These are phyloP conservation scores for Tylopilus sp. DNA, from an alignment of 1,284 basidiomycete species.

Conservation along the genomic window DNA sequence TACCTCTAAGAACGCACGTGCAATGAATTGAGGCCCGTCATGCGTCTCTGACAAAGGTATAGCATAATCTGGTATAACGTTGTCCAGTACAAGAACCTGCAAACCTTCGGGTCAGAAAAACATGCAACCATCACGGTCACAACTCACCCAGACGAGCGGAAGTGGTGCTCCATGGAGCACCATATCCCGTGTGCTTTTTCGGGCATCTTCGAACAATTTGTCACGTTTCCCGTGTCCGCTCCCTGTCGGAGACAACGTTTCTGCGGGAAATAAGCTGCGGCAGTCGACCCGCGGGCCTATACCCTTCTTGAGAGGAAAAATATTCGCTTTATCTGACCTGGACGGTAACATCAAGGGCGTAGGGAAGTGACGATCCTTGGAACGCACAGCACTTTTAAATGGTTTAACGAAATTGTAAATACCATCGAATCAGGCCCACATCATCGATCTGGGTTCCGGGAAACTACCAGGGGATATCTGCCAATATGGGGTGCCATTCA, in stretches of 20 bases:
- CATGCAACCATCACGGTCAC: not conserved
- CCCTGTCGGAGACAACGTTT: constrained; percentile 1
- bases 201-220: constrained; percentile 2
- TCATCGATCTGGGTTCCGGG: not conserved
- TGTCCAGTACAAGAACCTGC: constrained; percentile 29
- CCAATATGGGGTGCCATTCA: constrained; percentile 10
- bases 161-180: constrained; percentile 21
- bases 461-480: not conserved
- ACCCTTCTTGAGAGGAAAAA: constrained; percentile 21
- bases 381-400: constrained; percentile 9
- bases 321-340: constrained; percentile 12
- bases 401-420: not conserved
- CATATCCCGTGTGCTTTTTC: constrained; percentile 15
- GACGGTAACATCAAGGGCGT: constrained; percentile 15
- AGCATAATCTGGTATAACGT: constrained; percentile 29
- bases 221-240: not conserved
- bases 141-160: constrained; percentile 26
- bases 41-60: constrained; percentile 24
- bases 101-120: not conserved
- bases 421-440: not conserved
- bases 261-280: constrained; percentile 19
- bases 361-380: not conserved
- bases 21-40: constrained; percentile 30
- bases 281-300: constrained; percentile 20
- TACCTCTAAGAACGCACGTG: constrained; percentile 27